phyloP scores from a whole-genome alignment of 129 eudicot species.

The Centrapalus pauciflorus region DNA sequence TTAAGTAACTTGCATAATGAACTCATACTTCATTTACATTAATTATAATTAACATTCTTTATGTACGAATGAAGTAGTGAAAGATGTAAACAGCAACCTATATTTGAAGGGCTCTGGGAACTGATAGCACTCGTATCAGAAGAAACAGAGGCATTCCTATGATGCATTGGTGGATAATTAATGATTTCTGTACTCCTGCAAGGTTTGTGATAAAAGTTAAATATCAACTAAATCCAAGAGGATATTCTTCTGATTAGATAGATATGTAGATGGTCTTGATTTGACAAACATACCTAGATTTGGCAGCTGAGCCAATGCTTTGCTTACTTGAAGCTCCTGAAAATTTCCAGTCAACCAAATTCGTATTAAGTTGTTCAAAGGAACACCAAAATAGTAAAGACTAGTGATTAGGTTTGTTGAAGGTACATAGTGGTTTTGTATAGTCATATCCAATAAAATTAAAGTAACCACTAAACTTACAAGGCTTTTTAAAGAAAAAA shows the following conservation, averaged over 20 bases:
- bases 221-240: background rate
- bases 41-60: background rate
- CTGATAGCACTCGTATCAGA: slow-evolving; percentile 52
- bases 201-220: background rate
- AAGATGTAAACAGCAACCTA: slow-evolving; percentile 36
- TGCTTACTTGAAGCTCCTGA: slow-evolving; percentile 55
- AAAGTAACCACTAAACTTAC: background rate
- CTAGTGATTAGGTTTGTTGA: background rate
- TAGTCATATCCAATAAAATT: background rate
- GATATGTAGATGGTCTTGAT: background rate
- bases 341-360: background rate
- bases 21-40: background rate
- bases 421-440: background rate
- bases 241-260: background rate
- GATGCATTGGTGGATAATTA: slow-evolving; percentile 46
- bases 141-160: slow-evolving; percentile 52
- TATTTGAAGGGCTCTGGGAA: slow-evolving; percentile 39
- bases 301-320: slow-evolving; percentile 40
- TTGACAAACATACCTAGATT: slow-evolving; percentile 37
- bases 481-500: background rate
- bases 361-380: slow-evolving; percentile 17
- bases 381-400: background rate
- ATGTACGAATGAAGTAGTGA: background rate
- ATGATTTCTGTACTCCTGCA: slow-evolving; percentile 45
- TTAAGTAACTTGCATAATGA: background rate